A percentile compares a stretch with the other conserved stretches of the same genome.
Conservation (phyloP, 2,329 filamentous ascomycete species). For the Monilinia vaccinii-corymbosi region DNA sequence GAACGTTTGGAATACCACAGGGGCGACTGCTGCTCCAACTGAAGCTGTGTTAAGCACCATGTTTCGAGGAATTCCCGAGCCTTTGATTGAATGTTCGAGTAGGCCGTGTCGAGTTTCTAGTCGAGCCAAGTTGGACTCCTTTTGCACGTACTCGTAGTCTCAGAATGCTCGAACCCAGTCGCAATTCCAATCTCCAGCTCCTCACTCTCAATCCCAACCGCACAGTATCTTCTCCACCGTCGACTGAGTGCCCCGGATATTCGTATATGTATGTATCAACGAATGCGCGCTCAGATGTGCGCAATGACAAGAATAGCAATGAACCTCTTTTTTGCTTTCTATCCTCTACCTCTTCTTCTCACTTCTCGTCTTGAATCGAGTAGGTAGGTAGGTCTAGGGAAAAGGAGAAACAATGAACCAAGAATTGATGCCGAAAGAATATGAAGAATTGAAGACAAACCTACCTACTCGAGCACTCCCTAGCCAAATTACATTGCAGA, state of each 20-base stretch:
- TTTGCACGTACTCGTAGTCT: background rate
- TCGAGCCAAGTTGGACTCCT: background rate
- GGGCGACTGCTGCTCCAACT: slow-evolving; percentile 75
- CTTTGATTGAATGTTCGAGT: background rate
- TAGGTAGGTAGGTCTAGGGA: background rate
- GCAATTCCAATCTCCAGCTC: background rate
- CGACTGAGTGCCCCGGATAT: background rate
- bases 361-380: background rate
- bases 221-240: background rate
- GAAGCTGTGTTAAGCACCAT: slow-evolving; percentile 64
- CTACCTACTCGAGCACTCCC: background rate
- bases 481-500: background rate
- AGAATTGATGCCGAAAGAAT: background rate
- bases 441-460: background rate
- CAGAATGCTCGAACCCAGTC: background rate
- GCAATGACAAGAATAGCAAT: background rate
- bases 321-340: background rate
- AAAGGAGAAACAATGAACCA: background rate
- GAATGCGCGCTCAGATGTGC: background rate
- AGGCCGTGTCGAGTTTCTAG: background rate
- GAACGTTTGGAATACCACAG: slow-evolving; percentile 78
- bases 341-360: background rate
- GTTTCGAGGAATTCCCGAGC: background rate
- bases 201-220: background rate
- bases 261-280: background rate